phyloP scores from a whole-genome alignment of 805 yeast species.

The Sugiyamaella boreocaroliniensis region DNA sequence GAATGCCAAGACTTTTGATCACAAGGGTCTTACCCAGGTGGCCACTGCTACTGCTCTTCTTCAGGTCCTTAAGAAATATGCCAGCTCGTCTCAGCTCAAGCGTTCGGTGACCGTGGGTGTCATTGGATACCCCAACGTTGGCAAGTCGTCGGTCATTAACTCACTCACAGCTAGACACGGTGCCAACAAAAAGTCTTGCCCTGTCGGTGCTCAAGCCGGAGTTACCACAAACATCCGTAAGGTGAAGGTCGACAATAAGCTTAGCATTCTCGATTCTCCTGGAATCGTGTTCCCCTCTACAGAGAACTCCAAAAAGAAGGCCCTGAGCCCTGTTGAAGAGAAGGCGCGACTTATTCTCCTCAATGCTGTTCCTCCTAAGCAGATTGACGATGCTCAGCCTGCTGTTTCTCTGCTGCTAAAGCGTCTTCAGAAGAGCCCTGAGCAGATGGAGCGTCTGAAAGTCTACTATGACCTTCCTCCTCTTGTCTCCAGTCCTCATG shows the following conservation, averaged over 20 bases:
- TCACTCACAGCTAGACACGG: slow-evolving; percentile 73
- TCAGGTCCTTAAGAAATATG: slow-evolving; percentile 77
- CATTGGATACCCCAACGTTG: slow-evolving; percentile 96
- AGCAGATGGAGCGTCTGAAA: slow-evolving; percentile 60
- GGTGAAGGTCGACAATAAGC: slow-evolving; percentile 83
- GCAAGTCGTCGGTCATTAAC: slow-evolving; percentile 90
- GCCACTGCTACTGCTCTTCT: slow-evolving; percentile 68
- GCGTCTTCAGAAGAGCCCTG: slow-evolving; percentile 63
- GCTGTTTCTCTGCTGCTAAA: slow-evolving; percentile 73
- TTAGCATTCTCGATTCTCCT: slow-evolving; percentile 88
- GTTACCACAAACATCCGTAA: slow-evolving; percentile 89
- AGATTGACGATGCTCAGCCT: slow-evolving; percentile 73
- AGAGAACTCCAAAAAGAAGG: slow-evolving; percentile 29
- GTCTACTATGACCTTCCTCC: slow-evolving; percentile 74
- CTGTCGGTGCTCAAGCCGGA: slow-evolving; percentile 97
- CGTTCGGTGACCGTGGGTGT: slow-evolving; percentile 91
- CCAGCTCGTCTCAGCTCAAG: slow-evolving; percentile 75
- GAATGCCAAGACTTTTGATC: slow-evolving; percentile 58
- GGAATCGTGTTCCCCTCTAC: slow-evolving; percentile 88
- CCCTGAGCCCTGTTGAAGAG: slow-evolving; percentile 46
- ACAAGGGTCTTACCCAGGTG: slow-evolving; percentile 60
- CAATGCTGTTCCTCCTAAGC: slow-evolving; percentile 85
- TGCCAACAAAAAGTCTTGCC: slow-evolving; percentile 61
- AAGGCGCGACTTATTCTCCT: slow-evolving; percentile 84
- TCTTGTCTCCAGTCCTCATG: slow-evolving; percentile 60